A percentile compares a stretch with the other conserved stretches of the same genome.
Evolutionary conservation across 495 filamentous ascomycete species (phyloP).

Genomic region (Cryomyces minteri): DNA sequence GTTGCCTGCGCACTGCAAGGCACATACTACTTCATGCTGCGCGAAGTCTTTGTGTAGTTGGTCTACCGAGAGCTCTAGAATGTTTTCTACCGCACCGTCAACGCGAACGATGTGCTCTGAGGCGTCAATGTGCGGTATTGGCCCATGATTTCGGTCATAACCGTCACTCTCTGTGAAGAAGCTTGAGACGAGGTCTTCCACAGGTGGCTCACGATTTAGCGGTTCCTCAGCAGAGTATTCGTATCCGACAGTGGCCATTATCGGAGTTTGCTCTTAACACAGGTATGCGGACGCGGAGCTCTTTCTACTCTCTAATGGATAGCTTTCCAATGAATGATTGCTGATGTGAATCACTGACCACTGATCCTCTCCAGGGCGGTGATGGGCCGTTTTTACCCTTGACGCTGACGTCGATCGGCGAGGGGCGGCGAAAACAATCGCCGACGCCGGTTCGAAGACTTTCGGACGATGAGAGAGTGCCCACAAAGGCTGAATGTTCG

Average conservation of each 20-base stretch:
- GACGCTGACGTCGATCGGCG: too few species aligned
- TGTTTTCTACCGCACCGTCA: conserved; percentile 20
- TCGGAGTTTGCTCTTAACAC: too few species aligned
- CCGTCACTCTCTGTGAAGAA: conserved; percentile 24
- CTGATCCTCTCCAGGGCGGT: too few species aligned
- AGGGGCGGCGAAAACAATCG: too few species aligned
- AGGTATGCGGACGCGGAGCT: too few species aligned
- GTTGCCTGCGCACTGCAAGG: conserved; percentile 46
- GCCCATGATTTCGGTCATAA: conserved; percentile 35
- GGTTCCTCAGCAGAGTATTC: conserved; percentile 4
- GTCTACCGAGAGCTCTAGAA: conserved; percentile 16
- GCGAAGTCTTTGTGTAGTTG: conserved; percentile 26
- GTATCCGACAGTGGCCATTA: background rate
- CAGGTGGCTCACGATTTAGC: conserved; percentile 9
- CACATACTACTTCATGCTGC: conserved; percentile 35
- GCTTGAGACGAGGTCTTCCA: conserved; percentile 12
- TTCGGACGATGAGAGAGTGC: too few species aligned
- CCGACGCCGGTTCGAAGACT: too few species aligned
- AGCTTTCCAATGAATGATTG: too few species aligned
- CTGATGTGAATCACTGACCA: too few species aligned
- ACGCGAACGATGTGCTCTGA: conserved; percentile 25
- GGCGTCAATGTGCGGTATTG: conserved; percentile 27
- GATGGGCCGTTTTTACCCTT: too few species aligned
- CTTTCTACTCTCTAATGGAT: too few species aligned
- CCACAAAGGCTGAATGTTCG: too few species aligned